A percentile compares a stretch with the other conserved stretches of the same genome.
These are phyloP conservation scores for Lanmaoa pseudosensibilis DNA, from an alignment of 768 basidiomycete species.

Conservation along the genomic window DNA sequence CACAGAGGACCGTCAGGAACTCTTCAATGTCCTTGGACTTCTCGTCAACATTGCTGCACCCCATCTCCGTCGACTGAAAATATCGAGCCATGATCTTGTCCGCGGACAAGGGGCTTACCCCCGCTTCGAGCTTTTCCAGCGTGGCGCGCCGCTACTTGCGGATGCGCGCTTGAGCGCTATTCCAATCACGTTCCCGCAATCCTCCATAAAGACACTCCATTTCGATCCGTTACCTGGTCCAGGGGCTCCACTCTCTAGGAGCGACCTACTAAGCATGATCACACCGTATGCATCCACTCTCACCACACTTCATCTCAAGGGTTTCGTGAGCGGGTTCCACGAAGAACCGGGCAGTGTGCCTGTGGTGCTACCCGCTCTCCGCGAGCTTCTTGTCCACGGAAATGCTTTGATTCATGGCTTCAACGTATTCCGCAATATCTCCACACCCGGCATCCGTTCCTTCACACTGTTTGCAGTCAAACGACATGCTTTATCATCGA, in stretches of 20 bases:
- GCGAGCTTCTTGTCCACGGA: slow-evolving; percentile 32
- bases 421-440: slow-evolving; percentile 37
- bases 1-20: slow-evolving; percentile 33
- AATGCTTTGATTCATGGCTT: slow-evolving; percentile 35
- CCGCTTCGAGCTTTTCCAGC: slow-evolving; percentile 34
- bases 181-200: slow-evolving; percentile 31
- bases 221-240: slow-evolving; percentile 36
- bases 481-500: slow-evolving; percentile 31
- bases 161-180: slow-evolving; percentile 35
- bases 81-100: slow-evolving; percentile 26
- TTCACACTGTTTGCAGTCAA: slow-evolving; percentile 29
- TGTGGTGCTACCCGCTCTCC: slow-evolving; percentile 30
- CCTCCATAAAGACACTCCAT: slow-evolving; percentile 33
- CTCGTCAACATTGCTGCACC: slow-evolving; percentile 27
- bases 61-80: slow-evolving; percentile 28
- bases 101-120: slow-evolving; percentile 28
- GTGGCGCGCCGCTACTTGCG: slow-evolving; percentile 31
- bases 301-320: slow-evolving; percentile 32
- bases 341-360: slow-evolving; percentile 35
- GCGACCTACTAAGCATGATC: slow-evolving; percentile 31
- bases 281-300: slow-evolving; percentile 29
- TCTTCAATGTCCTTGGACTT: slow-evolving; percentile 24
- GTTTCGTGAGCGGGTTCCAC: slow-evolving; percentile 34
- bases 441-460: slow-evolving; percentile 29
- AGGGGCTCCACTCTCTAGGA: slow-evolving; percentile 28